Conservation (phyloP, 306 rosid genomes). For the Lotus japonicus region DNA sequence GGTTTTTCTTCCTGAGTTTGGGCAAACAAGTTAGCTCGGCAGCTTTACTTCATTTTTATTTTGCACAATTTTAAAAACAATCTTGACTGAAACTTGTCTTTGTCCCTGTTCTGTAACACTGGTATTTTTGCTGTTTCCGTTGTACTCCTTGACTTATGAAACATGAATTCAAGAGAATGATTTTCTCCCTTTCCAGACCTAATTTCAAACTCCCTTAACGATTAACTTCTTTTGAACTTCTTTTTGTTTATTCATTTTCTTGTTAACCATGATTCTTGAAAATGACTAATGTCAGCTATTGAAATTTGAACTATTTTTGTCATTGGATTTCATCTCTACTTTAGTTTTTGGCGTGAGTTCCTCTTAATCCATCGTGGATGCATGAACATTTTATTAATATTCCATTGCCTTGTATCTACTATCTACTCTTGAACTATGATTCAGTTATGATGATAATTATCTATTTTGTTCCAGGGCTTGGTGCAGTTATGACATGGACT, state of each 20-base stretch:
- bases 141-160: too few relatives aligned
- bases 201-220: too few relatives aligned
- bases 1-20: too few relatives aligned
- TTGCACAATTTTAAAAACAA: too few relatives aligned
- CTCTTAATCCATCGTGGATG: not conserved
- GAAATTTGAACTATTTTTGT: not conserved
- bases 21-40: too few relatives aligned
- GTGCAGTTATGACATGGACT: conserved; percentile 40
- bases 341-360: not conserved
- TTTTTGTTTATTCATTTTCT: not conserved
- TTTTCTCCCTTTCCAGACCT: too few relatives aligned
- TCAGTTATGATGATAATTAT: not conserved
- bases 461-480: conserved; percentile 29
- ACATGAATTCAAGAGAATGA: too few relatives aligned
- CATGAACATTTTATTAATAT: not conserved
- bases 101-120: too few relatives aligned
- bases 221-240: not conserved
- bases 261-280: not conserved
- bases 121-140: too few relatives aligned
- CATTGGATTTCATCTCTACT: not conserved
- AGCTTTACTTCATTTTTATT: too few relatives aligned
- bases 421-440: not conserved
- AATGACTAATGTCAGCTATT: not conserved
- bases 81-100: too few relatives aligned
- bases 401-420: not conserved